Evolutionary conservation across 2,329 filamentous ascomycete species (phyloP).

Genomic region (Pseudogymnoascus sp.): DNA sequence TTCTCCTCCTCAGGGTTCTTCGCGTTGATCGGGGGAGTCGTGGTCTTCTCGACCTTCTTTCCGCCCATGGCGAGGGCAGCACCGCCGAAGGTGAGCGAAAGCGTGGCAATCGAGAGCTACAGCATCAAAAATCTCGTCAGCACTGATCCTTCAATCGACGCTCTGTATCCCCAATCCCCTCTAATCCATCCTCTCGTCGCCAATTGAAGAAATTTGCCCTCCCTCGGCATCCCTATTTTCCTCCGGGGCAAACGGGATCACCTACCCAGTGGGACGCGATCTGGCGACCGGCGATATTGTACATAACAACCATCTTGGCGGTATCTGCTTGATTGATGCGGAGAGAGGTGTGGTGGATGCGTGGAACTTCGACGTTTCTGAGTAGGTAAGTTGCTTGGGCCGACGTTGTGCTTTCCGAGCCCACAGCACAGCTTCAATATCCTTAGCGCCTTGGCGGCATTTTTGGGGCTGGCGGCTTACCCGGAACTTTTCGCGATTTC

Average conservation of each 20-base stretch:
- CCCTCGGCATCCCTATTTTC: not conserved
- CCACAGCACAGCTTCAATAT: constrained; percentile 8
- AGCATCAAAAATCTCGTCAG: not conserved
- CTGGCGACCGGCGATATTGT: constrained; percentile 10
- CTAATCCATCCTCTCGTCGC: not conserved
- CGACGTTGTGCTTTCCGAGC: constrained; percentile 4
- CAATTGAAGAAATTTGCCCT: not conserved
- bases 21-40: constrained; percentile 7
- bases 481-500: constrained; percentile 8
- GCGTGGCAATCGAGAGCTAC: constrained; percentile 9
- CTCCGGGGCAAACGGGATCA: not conserved
- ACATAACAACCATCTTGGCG: constrained; percentile 6
- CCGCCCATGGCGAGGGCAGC: constrained; percentile 8
- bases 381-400: not conserved
- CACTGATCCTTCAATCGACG: not conserved
- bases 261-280: constrained; percentile 8
- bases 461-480: not conserved
- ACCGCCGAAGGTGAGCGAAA: constrained; percentile 7
- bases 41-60: not conserved
- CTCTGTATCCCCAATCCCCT: not conserved
- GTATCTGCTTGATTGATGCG: constrained; percentile 1
- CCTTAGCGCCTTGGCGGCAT: constrained; percentile 8
- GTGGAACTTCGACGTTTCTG: not conserved
- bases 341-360: not conserved
- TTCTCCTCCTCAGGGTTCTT: constrained; percentile 10